Percentiles rank a stretch among this genome's conserved stretches.
Conservation (phyloP, 2,329 filamentous ascomycete genomes). For the Blastomyces silverae region DNA sequence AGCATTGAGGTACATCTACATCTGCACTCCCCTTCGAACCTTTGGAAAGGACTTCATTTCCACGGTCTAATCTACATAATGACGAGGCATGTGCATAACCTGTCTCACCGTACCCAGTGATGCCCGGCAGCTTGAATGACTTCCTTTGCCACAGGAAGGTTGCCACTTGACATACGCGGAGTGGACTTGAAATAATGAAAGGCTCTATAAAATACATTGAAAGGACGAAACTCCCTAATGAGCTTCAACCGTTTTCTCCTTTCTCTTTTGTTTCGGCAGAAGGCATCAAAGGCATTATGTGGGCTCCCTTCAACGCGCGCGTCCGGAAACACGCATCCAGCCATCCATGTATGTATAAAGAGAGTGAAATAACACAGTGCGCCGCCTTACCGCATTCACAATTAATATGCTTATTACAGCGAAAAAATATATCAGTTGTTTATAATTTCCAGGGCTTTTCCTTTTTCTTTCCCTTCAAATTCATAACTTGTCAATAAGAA, state of each 20-base stretch:
- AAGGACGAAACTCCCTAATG: constrained; percentile 3
- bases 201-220: background rate
- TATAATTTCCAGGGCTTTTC: background rate
- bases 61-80: background rate
- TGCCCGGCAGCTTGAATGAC: background rate
- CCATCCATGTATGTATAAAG: background rate
- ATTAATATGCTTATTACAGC: background rate
- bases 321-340: background rate
- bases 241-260: background rate
- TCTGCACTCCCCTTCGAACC: background rate
- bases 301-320: background rate
- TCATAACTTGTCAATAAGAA: background rate
- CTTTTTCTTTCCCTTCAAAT: background rate
- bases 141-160: background rate
- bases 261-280: background rate
- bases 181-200: background rate
- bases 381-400: background rate
- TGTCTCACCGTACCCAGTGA: background rate
- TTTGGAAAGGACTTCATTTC: background rate
- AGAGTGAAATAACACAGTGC: background rate
- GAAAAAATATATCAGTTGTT: background rate
- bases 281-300: constrained; percentile 5
- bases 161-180: background rate
- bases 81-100: background rate
- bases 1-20: background rate